Base-by-base conservation (phyloP, 768 basidiomycete species). In the Rhizopogon salebrosus region DNA sequence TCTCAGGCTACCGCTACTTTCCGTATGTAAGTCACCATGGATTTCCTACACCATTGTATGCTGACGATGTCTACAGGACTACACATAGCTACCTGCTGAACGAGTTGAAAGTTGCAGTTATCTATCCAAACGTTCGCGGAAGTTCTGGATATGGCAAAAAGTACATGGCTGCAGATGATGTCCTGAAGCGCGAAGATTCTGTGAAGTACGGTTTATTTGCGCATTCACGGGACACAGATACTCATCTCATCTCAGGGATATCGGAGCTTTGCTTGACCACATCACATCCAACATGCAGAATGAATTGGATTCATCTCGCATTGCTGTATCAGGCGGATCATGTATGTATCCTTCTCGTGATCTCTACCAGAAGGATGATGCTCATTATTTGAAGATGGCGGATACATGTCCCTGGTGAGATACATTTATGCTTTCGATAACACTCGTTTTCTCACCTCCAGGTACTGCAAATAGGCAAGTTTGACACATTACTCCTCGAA, bases 121-220 rank as follows among this genome's bases (percentile, higher is more conserved):
- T 76, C 29, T 73, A 72, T 52, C 74, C 74, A 14, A 75, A 75
- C 41, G 75, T 75, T 20, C 61, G 74, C 41, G 75, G 74, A 37
- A 76, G 75, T 51, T 61, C 62, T 3, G 74, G 74, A 24, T 76
- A 75, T 48, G 75, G 73, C 29, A 73, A 61, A 52, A 66, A 55
- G 46, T 76, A 72, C 58, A 62, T 72, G 65, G 61, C 70, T 14
- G 56, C 62, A 26, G 75, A 76, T 55, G 72, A 73, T 27, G 69
- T 76, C 5, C 63, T 68, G 55, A 76, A 75, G 50, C 67, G 74
- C 34, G 75, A 76, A 54, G 70, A 74, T 59, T 62, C 75, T 0
- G 72, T 75, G 57, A 75, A 69, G 74, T 75, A 43, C 43, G 60
- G 27, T 3, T 18, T 10, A 9, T 41, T n/a, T 41, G 11, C 1